phyloP scores from a whole-genome alignment of 148 eudicot genomes.

The Rhododendron kiyosumense region DNA sequence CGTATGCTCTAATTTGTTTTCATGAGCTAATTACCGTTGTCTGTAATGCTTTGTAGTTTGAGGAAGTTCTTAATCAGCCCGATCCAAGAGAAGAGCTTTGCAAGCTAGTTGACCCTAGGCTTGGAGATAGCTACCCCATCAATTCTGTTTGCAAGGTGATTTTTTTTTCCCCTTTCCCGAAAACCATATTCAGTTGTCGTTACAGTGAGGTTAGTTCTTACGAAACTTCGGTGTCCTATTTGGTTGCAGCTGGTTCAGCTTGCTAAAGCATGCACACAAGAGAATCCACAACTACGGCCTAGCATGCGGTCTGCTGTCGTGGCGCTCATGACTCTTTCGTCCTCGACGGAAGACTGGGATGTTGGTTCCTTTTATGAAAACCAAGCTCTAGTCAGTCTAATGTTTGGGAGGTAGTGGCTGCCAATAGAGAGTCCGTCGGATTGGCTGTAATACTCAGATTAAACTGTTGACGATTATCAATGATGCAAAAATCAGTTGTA shows the following conservation, averaged over 20 bases:
- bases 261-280: conserved; percentile 72
- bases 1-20: background rate
- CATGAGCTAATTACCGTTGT: background rate
- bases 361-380: conserved; percentile 53
- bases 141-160: no score
- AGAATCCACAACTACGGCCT: conserved; percentile 56
- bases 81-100: conserved; percentile 45
- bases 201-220: background rate
- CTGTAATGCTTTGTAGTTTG: conserved; percentile 39
- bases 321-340: conserved; percentile 58
- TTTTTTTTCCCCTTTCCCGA: no score
- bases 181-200: background rate
- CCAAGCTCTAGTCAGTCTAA: conserved; percentile 40
- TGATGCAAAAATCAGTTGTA: background rate
- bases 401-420: conserved; percentile 52
- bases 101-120: conserved; percentile 42
- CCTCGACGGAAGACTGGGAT: conserved; percentile 64
- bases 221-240: background rate
- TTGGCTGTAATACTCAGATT: background rate
- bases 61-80: conserved; percentile 38
- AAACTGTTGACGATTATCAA: background rate
- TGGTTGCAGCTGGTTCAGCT: conserved; percentile 47
- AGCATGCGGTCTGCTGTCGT: conserved; percentile 73
- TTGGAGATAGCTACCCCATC: no score
- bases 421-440: background rate